These are phyloP conservation scores for Claviceps paspali DNA, from an alignment of 2,329 filamentous ascomycete species.

Conservation along the genomic window DNA sequence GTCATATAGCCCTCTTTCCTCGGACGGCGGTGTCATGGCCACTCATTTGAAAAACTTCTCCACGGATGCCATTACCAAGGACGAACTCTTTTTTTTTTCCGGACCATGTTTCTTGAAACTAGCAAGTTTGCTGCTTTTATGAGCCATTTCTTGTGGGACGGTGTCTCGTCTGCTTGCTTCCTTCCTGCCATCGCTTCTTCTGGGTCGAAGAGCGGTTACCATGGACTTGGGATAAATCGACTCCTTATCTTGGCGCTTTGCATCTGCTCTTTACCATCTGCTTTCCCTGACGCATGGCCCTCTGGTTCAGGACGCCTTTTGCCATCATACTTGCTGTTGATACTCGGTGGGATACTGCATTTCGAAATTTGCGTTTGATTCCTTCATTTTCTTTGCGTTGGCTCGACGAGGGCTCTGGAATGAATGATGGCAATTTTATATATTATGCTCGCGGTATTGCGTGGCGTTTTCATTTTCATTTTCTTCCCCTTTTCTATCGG, in stretches of 20 bases:
- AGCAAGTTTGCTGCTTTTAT: slow-evolving; percentile 16
- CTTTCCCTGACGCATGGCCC: slow-evolving; percentile 1
- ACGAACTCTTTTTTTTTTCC: slow-evolving; percentile 12
- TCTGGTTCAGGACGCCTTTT: slow-evolving; percentile 3
- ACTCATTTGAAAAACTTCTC: slow-evolving; percentile 9
- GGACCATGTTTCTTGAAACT: slow-evolving; percentile 11
- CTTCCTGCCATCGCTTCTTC: slow-evolving; percentile 8
- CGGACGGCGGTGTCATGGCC: slow-evolving; percentile 14
- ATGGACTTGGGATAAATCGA: slow-evolving; percentile 4
- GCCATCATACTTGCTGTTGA: slow-evolving; percentile 11
- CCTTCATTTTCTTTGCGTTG: neutral
- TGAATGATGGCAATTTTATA: slow-evolving; percentile 18
- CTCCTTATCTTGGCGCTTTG: slow-evolving; percentile 2
- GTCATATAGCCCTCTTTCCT: slow-evolving; percentile 8
- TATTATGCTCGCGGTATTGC: neutral
- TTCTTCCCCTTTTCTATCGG: neutral
- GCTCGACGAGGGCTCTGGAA: slow-evolving; percentile 11
- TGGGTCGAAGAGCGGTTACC: slow-evolving; percentile 4
- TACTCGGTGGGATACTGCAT: slow-evolving; percentile 6
- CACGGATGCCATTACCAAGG: slow-evolving; percentile 10
- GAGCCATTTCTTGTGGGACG: slow-evolving; percentile 12
- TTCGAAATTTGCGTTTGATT: neutral
- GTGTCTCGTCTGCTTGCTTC: slow-evolving; percentile 13
- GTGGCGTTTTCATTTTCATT: too few species aligned
- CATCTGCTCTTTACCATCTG: slow-evolving; percentile 1